Evolutionary conservation across 768 basidiomycete species (phyloP), one percentile per base, ranked within the genome.

Genomic region (Hemileccinum impolitum): DNA sequence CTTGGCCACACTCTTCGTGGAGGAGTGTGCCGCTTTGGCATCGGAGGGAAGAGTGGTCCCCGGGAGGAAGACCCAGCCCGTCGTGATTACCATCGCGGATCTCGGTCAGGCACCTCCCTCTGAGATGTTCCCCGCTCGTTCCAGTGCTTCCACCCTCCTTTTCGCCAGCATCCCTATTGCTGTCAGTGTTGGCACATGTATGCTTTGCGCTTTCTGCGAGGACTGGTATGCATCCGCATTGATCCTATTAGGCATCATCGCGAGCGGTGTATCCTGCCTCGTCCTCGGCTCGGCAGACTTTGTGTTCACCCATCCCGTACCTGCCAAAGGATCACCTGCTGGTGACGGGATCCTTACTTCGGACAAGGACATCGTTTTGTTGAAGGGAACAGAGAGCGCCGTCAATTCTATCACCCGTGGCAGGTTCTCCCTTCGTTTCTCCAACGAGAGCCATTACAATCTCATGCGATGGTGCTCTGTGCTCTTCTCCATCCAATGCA

Each of bases 1-100:
- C 63, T 77, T 59, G 82, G 89, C 21, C 73, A 67, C 37, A 80
- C 87, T 68, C 73, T 85, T 31, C 17, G 41, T 56, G 54, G 48
- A 56, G 9, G 51, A 47, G 43, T 61, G 59, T n/a, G 35, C 39
- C 2, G 3, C 51, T 36, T 53, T 45, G 43, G 21, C 39, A n/a
- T 44, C 47, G 13, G 49, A 48, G 6, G 59, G 48, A n/a, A n/a
- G 13, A 26, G 45, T 49, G 6, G 44, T 62, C 0, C 41, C 46
- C 0, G 55, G 52, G 4, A 55, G 56, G 39, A 47, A 8, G 21
- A 49, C 57, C 1, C 53, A 46, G 43, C 43, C 48, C 0, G 15
- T 58, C 17, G 21, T 43, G 0, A 30, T 52, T 10, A 43, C 53
- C 8, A 53, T 62, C 4, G 50, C 51, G 2, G 45, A 47, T 30